Evolutionary conservation across 176 grass and related monocot species (phyloP).

Genomic region (Juncus inflexus): DNA sequence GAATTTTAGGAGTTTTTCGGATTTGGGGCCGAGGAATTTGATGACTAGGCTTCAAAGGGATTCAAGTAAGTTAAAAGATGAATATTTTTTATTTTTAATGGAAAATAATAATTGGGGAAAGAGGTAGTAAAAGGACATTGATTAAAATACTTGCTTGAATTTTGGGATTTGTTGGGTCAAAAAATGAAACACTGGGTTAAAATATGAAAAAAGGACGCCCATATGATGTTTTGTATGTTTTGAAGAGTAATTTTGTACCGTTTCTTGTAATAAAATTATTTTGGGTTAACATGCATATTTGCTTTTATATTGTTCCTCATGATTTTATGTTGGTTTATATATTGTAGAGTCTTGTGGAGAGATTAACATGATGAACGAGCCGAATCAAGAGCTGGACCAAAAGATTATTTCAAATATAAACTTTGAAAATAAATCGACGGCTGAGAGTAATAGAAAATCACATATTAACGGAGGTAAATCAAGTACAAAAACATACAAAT

Average conservation of each 20-base stretch:
- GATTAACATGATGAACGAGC: conserved; percentile 44
- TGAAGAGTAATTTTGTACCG: not conserved
- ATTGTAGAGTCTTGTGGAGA: conserved; percentile 44
- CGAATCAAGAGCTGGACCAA: conserved; percentile 29
- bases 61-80: conserved; percentile 49
- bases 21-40: conserved; percentile 35
- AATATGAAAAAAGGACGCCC: too few relatives aligned
- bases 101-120: too few relatives aligned
- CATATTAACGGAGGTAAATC: not conserved
- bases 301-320: not conserved
- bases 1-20: conserved; percentile 34
- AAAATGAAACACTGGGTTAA: too few relatives aligned
- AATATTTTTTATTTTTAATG: too few relatives aligned
- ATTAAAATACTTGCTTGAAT: too few relatives aligned
- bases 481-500: not conserved
- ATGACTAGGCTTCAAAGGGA: conserved; percentile 37
- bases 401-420: conserved; percentile 16
- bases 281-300: not conserved
- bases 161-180: too few relatives aligned
- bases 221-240: too few relatives aligned
- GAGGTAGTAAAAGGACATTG: too few relatives aligned
- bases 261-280: conserved; percentile 5
- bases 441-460: conserved; percentile 5
- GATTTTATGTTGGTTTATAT: conserved; percentile 10
- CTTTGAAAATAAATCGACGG: conserved; percentile 3